Base-by-base conservation (phyloP, 176 grass and related monocot genomes). In the Chrysopogon serrulatus region DNA sequence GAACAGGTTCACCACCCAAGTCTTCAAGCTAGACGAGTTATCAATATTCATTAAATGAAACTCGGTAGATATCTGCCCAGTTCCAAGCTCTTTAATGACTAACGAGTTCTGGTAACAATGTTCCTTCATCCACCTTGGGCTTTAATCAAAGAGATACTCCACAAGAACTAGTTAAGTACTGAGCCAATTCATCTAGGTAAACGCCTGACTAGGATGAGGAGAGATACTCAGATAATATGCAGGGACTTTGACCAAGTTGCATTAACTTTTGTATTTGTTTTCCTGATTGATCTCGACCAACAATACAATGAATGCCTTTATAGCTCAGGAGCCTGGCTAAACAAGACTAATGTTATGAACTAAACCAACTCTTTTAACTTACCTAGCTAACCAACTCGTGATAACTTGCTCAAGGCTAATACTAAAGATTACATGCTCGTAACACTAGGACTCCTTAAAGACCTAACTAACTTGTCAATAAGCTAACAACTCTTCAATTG, bases 1-100 rank as follows among this genome's bases (percentile, higher is more conserved):
- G 26, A 27, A 62, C n/a, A 49, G 53, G 43, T 80, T 69, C 39
- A 62, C 9, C 68, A 69, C 27, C 63, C 54, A 47, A 47, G 6
- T 31, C 6, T 57, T 37, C 24, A 68, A 53, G 65, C 59, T 68
- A 80, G 59, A 62, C 73, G 32, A 43, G 36, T 56, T 64, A 24
- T 32, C 64, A 80, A 51, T 53, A 64, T 56, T 65, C 57, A 83
- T 71, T 51, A 59, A 63, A n/a, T 57, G 21, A 71, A 81, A 81
- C 26, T 37, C 32, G 24, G 23, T n/a, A 73, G 66, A 64, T 63
- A 72, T 41, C 21, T 23, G 2, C 47, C 61, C 35, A 82, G 21
- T 30, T 63, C 75, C 54, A 59, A 26, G n/a, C 23, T 59, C 54
- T 59, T 26, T 59, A 59, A 57, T 59, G 54, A 59, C 54, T 26